Conservation (phyloP, 129 eudicot genomes). For the Flaveria robusta region DNA sequence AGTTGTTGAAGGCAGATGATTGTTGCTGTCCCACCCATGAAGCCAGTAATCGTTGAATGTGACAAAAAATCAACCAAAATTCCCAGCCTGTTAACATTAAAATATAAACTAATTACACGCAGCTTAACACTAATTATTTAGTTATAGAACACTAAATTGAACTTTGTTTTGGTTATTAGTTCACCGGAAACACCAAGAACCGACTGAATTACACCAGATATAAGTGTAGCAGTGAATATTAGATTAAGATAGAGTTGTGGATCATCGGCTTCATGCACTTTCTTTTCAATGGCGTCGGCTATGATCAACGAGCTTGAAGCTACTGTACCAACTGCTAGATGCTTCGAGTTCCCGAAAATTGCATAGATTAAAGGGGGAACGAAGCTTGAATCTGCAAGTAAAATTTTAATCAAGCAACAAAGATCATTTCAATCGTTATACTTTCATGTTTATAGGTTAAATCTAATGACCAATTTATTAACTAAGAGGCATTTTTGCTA, state of each 20-base stretch:
- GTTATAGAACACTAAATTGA: not conserved
- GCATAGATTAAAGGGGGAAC: constrained; percentile 86
- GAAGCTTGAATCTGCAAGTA: constrained; percentile 68
- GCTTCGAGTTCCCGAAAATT: constrained; percentile 67
- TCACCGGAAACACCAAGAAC: constrained; percentile 60
- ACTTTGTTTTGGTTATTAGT: not conserved
- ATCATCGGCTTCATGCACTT: constrained; percentile 40
- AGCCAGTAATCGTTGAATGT: too few relatives aligned
- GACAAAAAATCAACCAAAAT: too few relatives aligned
- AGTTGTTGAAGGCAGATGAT: too few relatives aligned
- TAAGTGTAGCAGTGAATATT: constrained; percentile 68
- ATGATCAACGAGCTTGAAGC: constrained; percentile 80
- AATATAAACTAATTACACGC: constrained; percentile 29
- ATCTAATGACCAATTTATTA: too few relatives aligned
- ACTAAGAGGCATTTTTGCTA: too few relatives aligned
- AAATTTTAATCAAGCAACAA: not conserved
- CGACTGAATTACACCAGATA: constrained; percentile 63
- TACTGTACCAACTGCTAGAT: constrained; percentile 84
- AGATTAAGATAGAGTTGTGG: constrained; percentile 52
- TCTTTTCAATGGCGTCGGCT: constrained; percentile 47
- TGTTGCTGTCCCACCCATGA: constrained; percentile 59
- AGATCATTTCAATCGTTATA: too few relatives aligned
- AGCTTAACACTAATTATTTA: not conserved
- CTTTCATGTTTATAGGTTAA: too few relatives aligned
- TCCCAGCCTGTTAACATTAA: not conserved